Evolutionary conservation across 495 filamentous ascomycete genomes (phyloP).

Genomic region (Penicillium subrubescens): DNA sequence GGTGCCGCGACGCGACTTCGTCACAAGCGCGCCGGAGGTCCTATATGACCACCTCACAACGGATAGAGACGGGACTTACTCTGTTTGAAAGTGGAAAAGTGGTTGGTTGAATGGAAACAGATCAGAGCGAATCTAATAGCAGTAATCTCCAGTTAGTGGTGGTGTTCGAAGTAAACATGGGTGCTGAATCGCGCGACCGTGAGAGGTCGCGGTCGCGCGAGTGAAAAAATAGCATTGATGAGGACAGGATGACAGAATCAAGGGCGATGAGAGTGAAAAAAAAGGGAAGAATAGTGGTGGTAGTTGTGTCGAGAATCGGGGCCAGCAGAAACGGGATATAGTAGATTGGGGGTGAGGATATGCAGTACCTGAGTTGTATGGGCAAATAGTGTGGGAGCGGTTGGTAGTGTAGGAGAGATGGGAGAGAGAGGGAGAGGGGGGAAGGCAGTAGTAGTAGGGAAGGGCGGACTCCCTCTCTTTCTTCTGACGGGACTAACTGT

Average conservation of each 20-base stretch:
- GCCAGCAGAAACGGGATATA: conserved; percentile 29
- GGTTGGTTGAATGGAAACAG: background rate
- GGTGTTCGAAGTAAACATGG: background rate
- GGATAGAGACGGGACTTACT: conserved; percentile 3
- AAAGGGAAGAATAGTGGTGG: conserved; percentile 26
- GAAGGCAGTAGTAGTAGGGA: conserved; percentile 63
- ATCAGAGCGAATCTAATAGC: conserved; percentile 7
- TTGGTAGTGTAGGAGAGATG: conserved; percentile 56
- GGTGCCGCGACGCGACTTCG: conserved; percentile 1
- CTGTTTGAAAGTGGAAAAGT: background rate
- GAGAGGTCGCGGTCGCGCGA: conserved; percentile 19
- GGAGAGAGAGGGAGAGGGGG: conserved; percentile 41
- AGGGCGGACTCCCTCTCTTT: conserved; percentile 44
- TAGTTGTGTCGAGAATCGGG: conserved; percentile 21
- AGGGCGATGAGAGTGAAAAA: conserved; percentile 20
- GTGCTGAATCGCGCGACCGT: conserved; percentile 14
- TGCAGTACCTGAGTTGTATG: conserved; percentile 53
- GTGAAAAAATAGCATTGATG: conserved; percentile 25
- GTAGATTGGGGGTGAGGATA: conserved; percentile 31
- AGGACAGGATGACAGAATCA: conserved; percentile 17
- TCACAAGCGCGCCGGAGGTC: background rate
- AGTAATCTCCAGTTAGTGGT: conserved; percentile 13
- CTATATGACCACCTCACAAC: background rate
- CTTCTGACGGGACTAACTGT: conserved; percentile 30
- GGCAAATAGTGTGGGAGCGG: conserved; percentile 63